Conservation (phyloP, 192 early-diverging fungal species). For the Podila verticillata region DNA sequence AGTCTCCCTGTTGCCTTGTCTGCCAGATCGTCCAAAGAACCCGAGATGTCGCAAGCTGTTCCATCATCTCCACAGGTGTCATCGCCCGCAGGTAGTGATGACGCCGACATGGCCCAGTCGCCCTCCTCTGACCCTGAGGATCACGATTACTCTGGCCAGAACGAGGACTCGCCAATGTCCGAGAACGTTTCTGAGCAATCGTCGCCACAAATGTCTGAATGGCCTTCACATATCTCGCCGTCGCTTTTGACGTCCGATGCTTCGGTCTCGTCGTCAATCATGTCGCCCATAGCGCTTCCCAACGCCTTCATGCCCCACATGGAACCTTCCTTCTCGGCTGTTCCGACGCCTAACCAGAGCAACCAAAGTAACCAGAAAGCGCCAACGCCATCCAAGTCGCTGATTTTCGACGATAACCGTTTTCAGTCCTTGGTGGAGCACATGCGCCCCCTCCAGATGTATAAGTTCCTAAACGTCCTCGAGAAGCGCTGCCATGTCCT, state of each 20-base stretch:
- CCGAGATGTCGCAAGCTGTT: conserved; percentile 15
- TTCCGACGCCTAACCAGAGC: conserved; percentile 7
- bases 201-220: background rate
- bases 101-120: background rate
- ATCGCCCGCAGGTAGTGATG: background rate
- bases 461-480: conserved; percentile 62
- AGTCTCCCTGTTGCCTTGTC: conserved; percentile 2
- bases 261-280: conserved; percentile 14
- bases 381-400: conserved; percentile 13
- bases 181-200: background rate
- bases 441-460: conserved; percentile 63
- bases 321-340: conserved; percentile 5
- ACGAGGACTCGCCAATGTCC: background rate
- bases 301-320: conserved; percentile 2
- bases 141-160: background rate
- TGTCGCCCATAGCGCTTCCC: conserved; percentile 15
- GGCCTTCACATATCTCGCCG: conserved; percentile 17
- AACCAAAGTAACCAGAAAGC: conserved; percentile 2
- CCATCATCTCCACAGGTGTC: conserved; percentile 5
- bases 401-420: conserved; percentile 55
- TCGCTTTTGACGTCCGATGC: conserved; percentile 7
- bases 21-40: conserved; percentile 8
- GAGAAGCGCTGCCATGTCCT: conserved; percentile 66
- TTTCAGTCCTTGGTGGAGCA: conserved; percentile 53
- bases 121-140: background rate